phyloP scores from a whole-genome alignment of 2,329 filamentous ascomycete species.

The Cercospora berteroae region DNA sequence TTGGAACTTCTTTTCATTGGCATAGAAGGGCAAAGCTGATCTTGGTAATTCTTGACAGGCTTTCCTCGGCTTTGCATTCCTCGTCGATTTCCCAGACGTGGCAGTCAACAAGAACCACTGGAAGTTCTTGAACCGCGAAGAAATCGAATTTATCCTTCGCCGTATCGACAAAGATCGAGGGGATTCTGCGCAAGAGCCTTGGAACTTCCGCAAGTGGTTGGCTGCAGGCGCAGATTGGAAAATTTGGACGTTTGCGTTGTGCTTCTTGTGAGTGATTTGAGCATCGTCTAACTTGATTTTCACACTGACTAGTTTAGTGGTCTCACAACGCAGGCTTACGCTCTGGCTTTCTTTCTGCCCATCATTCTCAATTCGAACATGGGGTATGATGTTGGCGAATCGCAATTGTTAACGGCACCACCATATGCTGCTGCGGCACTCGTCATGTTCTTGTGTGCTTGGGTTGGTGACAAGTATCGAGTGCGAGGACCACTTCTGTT shows the following conservation, averaged over 20 bases:
- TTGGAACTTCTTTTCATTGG: background rate
- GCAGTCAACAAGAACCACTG: background rate
- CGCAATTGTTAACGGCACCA: slow-evolving; percentile 46
- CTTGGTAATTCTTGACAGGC: background rate
- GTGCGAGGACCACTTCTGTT: slow-evolving; percentile 31
- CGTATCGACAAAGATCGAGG: background rate
- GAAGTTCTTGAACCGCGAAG: slow-evolving; percentile 3
- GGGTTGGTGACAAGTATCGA: slow-evolving; percentile 27
- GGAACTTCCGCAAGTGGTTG: background rate
- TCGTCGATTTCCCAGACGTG: slow-evolving; percentile 15
- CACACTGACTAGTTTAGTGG: background rate
- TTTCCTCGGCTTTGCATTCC: background rate
- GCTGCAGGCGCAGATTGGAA: background rate
- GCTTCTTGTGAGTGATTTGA: background rate
- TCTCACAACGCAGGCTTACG: slow-evolving; percentile 1
- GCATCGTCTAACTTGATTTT: background rate
- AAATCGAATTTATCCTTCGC: slow-evolving; percentile 7
- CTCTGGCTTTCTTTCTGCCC: slow-evolving; percentile 11
- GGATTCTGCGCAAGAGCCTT: background rate
- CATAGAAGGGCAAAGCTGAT: background rate
- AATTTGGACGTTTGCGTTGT: background rate
- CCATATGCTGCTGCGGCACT: slow-evolving; percentile 40
- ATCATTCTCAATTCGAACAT: slow-evolving; percentile 26
- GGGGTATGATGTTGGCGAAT: slow-evolving; percentile 43
- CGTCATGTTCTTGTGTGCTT: slow-evolving; percentile 25